phyloP scores from a whole-genome alignment of 1,139 yeast genomes.

The Kodamaea sp. region DNA sequence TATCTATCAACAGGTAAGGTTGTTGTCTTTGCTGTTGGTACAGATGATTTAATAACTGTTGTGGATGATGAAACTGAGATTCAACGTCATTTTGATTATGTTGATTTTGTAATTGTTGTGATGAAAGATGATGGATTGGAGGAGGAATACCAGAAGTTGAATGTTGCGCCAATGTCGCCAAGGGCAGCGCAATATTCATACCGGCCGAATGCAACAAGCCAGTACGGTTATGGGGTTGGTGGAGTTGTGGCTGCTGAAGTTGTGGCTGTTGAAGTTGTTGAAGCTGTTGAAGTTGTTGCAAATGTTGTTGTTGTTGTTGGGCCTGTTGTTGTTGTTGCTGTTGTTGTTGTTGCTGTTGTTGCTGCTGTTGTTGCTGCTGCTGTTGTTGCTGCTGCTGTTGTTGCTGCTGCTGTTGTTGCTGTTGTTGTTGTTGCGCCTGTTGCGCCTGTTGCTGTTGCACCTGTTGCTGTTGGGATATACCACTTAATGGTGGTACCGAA shows the following conservation, averaged over 20 bases:
- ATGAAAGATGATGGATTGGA: no score
- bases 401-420: conserved; percentile 11
- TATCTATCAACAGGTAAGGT: no score
- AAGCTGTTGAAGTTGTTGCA: conserved; percentile 12
- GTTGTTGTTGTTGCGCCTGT: conserved; percentile 9
- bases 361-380: conserved; percentile 13
- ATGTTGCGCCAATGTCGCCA: no score
- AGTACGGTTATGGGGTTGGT: background rate
- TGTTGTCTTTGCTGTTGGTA: no score
- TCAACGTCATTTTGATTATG: no score
- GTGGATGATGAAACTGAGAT: no score
- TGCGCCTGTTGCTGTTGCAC: conserved; percentile 8
- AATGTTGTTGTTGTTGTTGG: conserved; percentile 15
- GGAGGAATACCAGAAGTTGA: no score
- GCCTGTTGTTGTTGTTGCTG: conserved; percentile 7
- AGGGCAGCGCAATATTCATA: no score
- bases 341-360: conserved; percentile 12
- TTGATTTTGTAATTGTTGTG: no score
- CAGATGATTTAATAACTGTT: no score
- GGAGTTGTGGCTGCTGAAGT: conserved; percentile 5
- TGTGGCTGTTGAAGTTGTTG: conserved; percentile 13
- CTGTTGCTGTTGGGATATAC: conserved; percentile 3
- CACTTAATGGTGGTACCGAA: conserved; percentile 2
- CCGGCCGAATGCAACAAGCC: no score
- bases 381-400: conserved; percentile 12